Base-by-base conservation (phyloP, 2,329 filamentous ascomycete genomes). In the Aureobasidium leucospermi region DNA sequence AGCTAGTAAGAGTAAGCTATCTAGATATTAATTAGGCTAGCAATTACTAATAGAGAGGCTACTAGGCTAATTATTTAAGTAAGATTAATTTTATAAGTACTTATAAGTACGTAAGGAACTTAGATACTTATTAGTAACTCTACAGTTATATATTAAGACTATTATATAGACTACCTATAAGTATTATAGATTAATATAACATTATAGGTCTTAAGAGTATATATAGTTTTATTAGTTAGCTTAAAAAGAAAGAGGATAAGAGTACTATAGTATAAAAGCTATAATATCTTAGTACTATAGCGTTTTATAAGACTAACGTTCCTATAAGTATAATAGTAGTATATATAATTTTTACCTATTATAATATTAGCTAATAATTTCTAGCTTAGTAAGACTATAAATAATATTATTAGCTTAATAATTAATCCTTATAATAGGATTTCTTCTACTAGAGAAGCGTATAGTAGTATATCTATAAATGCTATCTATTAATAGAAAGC, bases 341-440 rank as follows among this genome's bases (percentile, higher is more conserved):
- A 32, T 47, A 29, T 29, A 38, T 28, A n/a, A n/a, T n/a, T n/a
- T n/a, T n/a, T n/a, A n/a, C n/a, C n/a, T n/a, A n/a, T n/a, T n/a
- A n/a, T n/a, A n/a, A 49, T 29, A 31, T 38, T 39, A 48, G 31
- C 46, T 39, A 49, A 38, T 45, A 43, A 36, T 47, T 48, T 36
- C 28, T 32, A 63, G 60, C 56, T 63, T 42, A 63, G 64, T 36
- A 61, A 65, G 53, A 63, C 61, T 28, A 59, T 42, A 31, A 64
- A 65, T 48, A 64, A 64, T 56, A 62, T 65, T 46, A 49, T 63
- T 42, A 62, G 64, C 46, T 55, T 43, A 7, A 65, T 63, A 3
- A 36, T 61, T 23, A 65, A 63, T 58, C 64, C 64, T 43, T 62
- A 43, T 47, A 64, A 64, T 39, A 55, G 49, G 6, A 48, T 42